Evolutionary conservation across 2,329 filamentous ascomycete genomes (phyloP).

Genomic region (Colletotrichum tamarilloi): DNA sequence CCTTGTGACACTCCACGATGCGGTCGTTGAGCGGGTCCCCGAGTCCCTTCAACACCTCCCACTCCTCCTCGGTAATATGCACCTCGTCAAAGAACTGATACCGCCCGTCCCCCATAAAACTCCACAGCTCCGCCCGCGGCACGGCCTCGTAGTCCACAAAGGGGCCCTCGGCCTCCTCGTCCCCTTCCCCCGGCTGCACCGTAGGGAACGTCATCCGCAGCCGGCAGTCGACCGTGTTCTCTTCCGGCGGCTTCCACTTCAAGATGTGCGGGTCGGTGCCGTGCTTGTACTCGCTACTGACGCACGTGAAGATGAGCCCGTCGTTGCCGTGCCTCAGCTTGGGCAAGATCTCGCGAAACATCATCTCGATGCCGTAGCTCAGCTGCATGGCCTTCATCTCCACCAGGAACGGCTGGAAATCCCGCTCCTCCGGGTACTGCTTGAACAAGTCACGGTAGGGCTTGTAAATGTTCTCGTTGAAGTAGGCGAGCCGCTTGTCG

Average conservation of each 20-base stretch:
- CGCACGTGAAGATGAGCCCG: slow-evolving; percentile 97
- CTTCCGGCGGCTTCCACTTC: slow-evolving; percentile 96
- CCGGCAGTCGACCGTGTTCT: slow-evolving; percentile 95
- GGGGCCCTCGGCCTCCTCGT: slow-evolving; percentile 71
- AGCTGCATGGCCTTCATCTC: slow-evolving; percentile 92
- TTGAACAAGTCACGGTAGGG: slow-evolving; percentile 74
- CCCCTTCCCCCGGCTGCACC: slow-evolving; percentile 75
- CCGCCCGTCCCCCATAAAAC: slow-evolving; percentile 70
- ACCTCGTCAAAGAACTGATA: slow-evolving; percentile 77
- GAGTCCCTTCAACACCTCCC: slow-evolving; percentile 82
- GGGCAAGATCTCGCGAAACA: slow-evolving; percentile 89
- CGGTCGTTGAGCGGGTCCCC: slow-evolving; percentile 83
- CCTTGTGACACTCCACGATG: slow-evolving; percentile 91
- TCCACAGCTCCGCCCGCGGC: slow-evolving; percentile 78
- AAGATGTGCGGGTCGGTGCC: slow-evolving; percentile 94
- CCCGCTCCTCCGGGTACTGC: slow-evolving; percentile 75
- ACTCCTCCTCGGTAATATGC: slow-evolving; percentile 79
- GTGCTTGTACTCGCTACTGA: slow-evolving; percentile 84
- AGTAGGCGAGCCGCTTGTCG: slow-evolving; percentile 89
- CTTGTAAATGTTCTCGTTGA: slow-evolving; percentile 80
- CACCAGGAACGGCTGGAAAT: slow-evolving; percentile 81
- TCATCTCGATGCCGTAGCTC: slow-evolving; percentile 88
- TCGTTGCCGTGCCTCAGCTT: slow-evolving; percentile 92
- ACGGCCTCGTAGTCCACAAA: slow-evolving; percentile 84
- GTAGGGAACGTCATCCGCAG: slow-evolving; percentile 81